phyloP scores from a whole-genome alignment of 1,284 basidiomycete species.

The Irpex sp. region DNA sequence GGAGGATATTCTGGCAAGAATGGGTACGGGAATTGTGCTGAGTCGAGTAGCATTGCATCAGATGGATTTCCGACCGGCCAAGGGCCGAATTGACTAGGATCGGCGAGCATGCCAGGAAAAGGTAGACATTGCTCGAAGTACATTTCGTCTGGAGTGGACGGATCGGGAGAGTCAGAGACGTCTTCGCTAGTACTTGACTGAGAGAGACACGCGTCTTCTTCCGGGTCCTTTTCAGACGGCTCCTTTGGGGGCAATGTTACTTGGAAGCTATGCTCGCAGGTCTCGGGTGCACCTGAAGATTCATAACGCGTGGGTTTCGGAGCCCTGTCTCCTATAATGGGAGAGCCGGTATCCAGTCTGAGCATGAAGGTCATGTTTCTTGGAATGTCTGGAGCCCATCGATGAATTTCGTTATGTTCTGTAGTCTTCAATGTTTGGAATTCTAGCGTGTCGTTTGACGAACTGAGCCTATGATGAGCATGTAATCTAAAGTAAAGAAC shows the following conservation, averaged over 20 bases:
- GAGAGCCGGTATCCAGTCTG: neutral
- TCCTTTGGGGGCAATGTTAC: neutral
- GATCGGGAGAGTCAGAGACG: neutral
- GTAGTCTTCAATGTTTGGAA: neutral
- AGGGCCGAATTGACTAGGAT: neutral
- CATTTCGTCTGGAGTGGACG: neutral
- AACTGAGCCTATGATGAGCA: too few species aligned
- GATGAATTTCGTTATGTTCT: neutral
- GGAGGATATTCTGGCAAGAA: neutral
- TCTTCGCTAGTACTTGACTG: neutral
- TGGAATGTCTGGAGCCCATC: neutral
- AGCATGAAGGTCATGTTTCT: neutral
- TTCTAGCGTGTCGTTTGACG: too few species aligned
- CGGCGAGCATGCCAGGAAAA: neutral
- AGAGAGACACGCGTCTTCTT: neutral
- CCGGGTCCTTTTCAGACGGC: neutral
- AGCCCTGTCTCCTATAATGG: neutral
- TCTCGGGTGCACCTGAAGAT: constrained; percentile 1
- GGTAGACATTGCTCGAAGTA: neutral
- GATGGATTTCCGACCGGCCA: neutral
- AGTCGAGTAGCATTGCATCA: neutral
- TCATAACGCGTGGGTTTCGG: neutral
- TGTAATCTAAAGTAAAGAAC: too few species aligned
- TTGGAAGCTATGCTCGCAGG: constrained; percentile 5
- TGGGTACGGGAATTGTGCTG: neutral